Base-by-base conservation (phyloP, 176 grass and related monocot species). In the Typha latifolia region DNA sequence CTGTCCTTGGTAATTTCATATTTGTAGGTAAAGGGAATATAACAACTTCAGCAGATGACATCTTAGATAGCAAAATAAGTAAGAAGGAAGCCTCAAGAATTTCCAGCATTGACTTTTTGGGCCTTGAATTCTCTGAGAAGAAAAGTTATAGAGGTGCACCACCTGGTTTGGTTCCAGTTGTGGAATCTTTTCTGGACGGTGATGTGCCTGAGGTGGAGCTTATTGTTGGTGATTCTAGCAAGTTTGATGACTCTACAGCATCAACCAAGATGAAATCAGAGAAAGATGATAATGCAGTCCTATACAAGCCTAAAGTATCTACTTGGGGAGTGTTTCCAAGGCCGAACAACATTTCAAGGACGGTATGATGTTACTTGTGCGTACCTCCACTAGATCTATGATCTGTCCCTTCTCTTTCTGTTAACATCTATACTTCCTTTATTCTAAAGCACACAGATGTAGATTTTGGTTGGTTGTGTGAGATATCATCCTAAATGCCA, bases 291-390 rank as follows among this genome's bases (percentile, higher is more conserved):
- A 71, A 70, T 29, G 32, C 15, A 16, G 55, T 4, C 23, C 1
- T 71, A 55, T 83, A 83, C 59, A 67, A 51, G 51, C 81, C 81
- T 16, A 78, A 84, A 66, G 81, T 84, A 69, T 77, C 68, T 63
- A 84, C 81, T 43, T 84, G 81, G 81, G 81, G 81, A 52, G 81
- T 84, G 49, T 84, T 84, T 43, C 75, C 81, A 78, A 84, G 81
- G 31, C 81, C 81, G 8, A 55, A 7, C 63, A 78, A 84, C 56
- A 84, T 84, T 62, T 84, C 81, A 47, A 84, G 78, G 52, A 68
- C 64, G 75, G 81, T 84, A 84, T 69, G 48, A 76, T 66, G 49
- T 31, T 47, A 49, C 67, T 37, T 57, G n/a, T 47, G 20, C 15
- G 61, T 22, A 26, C 55, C 49, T 61, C 62, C 27, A 27, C 51